Evolutionary conservation across 73 alveolate genomes (phyloP).

Genomic region (Stentor roeselii): DNA sequence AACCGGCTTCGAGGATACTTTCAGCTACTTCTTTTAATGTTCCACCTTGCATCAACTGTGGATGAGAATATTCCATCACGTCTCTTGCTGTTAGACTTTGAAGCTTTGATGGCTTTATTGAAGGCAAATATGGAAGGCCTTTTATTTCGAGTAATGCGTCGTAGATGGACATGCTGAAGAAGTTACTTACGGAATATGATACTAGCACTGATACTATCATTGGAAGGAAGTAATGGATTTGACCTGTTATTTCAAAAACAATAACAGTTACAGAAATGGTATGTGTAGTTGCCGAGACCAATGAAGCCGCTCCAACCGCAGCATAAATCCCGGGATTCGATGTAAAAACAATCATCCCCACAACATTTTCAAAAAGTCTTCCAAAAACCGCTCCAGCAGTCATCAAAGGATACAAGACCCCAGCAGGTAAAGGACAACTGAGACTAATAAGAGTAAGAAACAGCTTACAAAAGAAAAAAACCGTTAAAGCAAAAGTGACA

Average conservation of each 20-base stretch:
- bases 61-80: constrained; percentile 40
- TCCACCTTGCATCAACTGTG: not conserved
- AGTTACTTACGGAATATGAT: constrained; percentile 75
- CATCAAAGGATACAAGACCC: constrained; percentile 58
- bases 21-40: not conserved
- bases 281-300: constrained; percentile 82
- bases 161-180: constrained; percentile 69
- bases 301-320: constrained; percentile 83
- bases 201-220: constrained; percentile 66
- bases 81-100: constrained; percentile 72
- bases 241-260: constrained; percentile 86
- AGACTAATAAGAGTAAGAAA: constrained; percentile 36
- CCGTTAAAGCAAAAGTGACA: not conserved
- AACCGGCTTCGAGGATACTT: not conserved
- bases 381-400: constrained; percentile 70
- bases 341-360: constrained; percentile 21
- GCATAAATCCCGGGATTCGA: constrained; percentile 45
- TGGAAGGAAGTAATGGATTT: constrained; percentile 67
- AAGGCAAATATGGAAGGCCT: constrained; percentile 85
- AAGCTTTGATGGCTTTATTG: constrained; percentile 57
- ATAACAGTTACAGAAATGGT: constrained; percentile 87
- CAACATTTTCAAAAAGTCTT: constrained; percentile 49
- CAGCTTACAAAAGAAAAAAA: constrained; percentile 32
- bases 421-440: constrained; percentile 63
- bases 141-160: constrained; percentile 79